A percentile compares a stretch with the other conserved stretches of the same genome.
Conservation (phyloP, 208 protist genomes). For the Wallacemonas sp. region DNA sequence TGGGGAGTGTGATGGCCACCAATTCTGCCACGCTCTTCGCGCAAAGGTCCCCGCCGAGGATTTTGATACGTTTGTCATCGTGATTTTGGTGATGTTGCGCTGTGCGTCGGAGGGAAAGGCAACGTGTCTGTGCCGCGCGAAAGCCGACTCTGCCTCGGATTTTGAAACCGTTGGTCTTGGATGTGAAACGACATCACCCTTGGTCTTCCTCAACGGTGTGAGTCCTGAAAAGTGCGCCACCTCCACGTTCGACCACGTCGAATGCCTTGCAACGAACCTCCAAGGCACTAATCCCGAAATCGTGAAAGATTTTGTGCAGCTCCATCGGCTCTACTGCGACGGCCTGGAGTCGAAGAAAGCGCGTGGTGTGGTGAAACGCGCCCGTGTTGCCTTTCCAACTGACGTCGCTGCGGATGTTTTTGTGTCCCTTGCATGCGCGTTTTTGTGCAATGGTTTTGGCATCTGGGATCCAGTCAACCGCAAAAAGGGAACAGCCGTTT, state of each 20-base stretch:
- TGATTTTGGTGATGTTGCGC: conserved; percentile 17
- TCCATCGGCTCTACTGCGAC: conserved; percentile 23
- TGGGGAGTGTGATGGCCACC: conserved; percentile 31
- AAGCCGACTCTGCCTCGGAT: background rate
- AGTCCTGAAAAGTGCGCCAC: background rate
- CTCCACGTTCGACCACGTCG: conserved; percentile 29
- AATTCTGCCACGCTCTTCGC: conserved; percentile 15
- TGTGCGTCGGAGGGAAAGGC: conserved; percentile 30
- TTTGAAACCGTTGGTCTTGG: conserved; percentile 33
- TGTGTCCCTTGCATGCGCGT: conserved; percentile 33
- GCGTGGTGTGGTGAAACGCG: background rate
- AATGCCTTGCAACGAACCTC: conserved; percentile 36
- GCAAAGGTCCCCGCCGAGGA: conserved; percentile 26
- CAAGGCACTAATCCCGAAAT: conserved; percentile 25
- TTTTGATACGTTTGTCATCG: conserved; percentile 33
- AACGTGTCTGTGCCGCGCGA: background rate
- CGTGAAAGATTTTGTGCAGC: conserved; percentile 23
- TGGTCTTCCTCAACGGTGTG: conserved; percentile 20
- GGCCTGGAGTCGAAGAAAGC: conserved; percentile 25
- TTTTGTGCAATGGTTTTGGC: conserved; percentile 47
- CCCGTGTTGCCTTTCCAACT: conserved; percentile 9
- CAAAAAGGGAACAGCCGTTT: conserved; percentile 25
- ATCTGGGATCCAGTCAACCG: conserved; percentile 24
- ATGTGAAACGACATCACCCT: conserved; percentile 11
- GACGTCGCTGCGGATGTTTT: conserved; percentile 28